Evolutionary conservation across 2,329 filamentous ascomycete species (phyloP).

Genomic region (Emydomyces testavorans): DNA sequence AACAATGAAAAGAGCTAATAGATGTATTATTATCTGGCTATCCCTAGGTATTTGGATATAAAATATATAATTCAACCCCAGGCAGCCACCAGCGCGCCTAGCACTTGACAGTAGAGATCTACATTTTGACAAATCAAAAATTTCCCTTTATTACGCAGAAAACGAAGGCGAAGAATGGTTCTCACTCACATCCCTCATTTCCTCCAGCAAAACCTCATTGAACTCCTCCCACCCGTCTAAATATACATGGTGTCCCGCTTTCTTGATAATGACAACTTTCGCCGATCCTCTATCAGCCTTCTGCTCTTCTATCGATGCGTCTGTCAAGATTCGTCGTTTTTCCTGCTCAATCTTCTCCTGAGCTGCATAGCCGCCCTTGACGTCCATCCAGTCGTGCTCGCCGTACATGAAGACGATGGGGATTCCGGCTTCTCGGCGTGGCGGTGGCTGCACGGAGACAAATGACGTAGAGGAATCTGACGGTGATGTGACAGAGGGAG

Average conservation of each 20-base stretch:
- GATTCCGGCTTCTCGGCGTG: constrained; percentile 51
- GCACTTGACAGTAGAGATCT: neutral
- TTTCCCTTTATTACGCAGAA: neutral
- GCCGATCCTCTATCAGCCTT: constrained; percentile 63
- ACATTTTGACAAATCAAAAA: neutral
- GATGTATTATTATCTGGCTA: too few species aligned
- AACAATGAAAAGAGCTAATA: too few species aligned
- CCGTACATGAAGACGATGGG: constrained; percentile 93
- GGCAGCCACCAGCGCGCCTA: too few species aligned
- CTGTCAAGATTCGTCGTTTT: constrained; percentile 47
- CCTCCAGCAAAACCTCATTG: constrained; percentile 51
- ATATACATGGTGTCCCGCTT: constrained; percentile 62
- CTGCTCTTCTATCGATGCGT: constrained; percentile 46
- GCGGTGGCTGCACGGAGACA: constrained; percentile 3
- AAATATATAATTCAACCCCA: too few species aligned
- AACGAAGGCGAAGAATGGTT: constrained; percentile 16
- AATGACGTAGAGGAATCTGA: neutral
- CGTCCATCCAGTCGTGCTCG: constrained; percentile 98
- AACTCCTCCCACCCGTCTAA: constrained; percentile 60
- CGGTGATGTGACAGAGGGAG: constrained; percentile 13
- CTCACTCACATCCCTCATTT: constrained; percentile 53
- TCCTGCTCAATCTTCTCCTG: constrained; percentile 66
- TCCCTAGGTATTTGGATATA: too few species aligned
- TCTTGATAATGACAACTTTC: constrained; percentile 66
- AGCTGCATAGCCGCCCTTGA: constrained; percentile 68